Evolutionary conservation across 164 flowering plant species (phyloP), one percentile per base, ranked within the genome.

Genomic region (Echeveria elegans): DNA sequence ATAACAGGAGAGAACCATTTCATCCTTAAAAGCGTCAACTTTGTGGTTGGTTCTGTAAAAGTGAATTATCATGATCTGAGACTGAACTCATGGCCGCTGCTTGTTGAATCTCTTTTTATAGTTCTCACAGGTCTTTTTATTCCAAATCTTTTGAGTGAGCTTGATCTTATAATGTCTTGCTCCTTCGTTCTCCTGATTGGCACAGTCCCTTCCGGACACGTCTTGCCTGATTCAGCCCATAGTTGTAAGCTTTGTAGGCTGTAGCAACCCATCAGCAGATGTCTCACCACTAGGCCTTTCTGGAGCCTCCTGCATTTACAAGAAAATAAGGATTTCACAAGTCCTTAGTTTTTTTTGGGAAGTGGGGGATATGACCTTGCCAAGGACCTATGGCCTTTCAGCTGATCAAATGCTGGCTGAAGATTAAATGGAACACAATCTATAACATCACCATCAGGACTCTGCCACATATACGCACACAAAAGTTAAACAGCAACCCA

Each of bases 381-480:
- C 94, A 92, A 50, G 71, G 97, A 94, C 64, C 70, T 87, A 61
- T 84, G 86, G 61, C 97, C 99, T 80, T 66, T 81, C 34, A 95
- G 85, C 74, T 95, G 99, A 74, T 95, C 99, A 81, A 95, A 95
- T 63, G 97, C 99, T 63, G 94, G 99, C 77, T 95, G 99, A 66
- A 80, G 89, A 82, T 95, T 89, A 70, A 88, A 68, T 5, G 68
- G 48, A 66, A 95, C 92, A 78, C 99, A 95, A 69, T 95, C 95
- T 65, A 95, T 86, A 24, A 85, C 60, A 82, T 95, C 99, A 38
- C 99, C 99, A 79, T 95, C 99, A 16, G 96, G 86, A 72, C 99
- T 95, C 99, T 95, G 82, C 72, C 75, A 21, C 18, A 31, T 34
- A 47, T 72, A 50, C 36, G 50, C 63, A 6, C 56, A 68, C 71